These are phyloP conservation scores for Pseudonectria buxi DNA, from an alignment of 2,329 filamentous ascomycete genomes.

Conservation along the genomic window DNA sequence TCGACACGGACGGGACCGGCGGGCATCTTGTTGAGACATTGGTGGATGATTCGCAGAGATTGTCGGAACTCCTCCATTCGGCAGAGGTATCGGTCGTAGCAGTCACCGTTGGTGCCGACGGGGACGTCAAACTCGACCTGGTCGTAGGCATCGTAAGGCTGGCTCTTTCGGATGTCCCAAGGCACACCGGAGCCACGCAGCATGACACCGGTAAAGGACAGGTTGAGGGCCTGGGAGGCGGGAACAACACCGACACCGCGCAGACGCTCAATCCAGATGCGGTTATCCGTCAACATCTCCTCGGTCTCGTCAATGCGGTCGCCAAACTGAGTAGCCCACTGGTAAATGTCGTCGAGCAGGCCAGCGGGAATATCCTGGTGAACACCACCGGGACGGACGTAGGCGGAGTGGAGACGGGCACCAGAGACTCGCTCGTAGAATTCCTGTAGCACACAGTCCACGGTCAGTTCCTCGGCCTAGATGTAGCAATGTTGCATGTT, in stretches of 20 bases:
- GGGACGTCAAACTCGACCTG: conserved; percentile 98
- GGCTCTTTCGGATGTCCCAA: conserved; percentile 93
- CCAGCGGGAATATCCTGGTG: conserved; percentile 91
- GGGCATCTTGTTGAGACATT: conserved; percentile 99
- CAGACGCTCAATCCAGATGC: conserved; percentile 95
- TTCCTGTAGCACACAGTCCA: conserved; percentile 54
- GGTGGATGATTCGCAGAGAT: conserved; percentile 95
- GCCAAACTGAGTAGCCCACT: conserved; percentile 98
- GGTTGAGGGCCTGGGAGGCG: conserved; percentile 91
- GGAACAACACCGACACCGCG: conserved; percentile 86
- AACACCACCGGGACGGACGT: conserved; percentile 93
- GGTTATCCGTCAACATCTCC: conserved; percentile 97
- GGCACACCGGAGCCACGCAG: conserved; percentile 92
- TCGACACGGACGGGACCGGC: conserved; percentile 89
- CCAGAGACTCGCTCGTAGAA: conserved; percentile 99
- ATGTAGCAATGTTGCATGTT: not conserved
- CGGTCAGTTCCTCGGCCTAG: not conserved
- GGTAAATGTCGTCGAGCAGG: conserved; percentile 96
- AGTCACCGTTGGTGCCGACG: conserved; percentile 93
- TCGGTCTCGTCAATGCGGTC: conserved; percentile 98
- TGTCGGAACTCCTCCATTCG: conserved; percentile 99
- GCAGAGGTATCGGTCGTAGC: conserved; percentile 98
- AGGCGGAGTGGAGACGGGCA: conserved; percentile 93
- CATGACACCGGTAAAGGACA: conserved; percentile 96
- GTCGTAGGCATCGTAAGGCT: conserved; percentile 96